Percentiles rank a stretch among this genome's conserved stretches.
Evolutionary conservation across 176 grass and related monocot species (phyloP).

Genomic region (Oropetium thomaeum): DNA sequence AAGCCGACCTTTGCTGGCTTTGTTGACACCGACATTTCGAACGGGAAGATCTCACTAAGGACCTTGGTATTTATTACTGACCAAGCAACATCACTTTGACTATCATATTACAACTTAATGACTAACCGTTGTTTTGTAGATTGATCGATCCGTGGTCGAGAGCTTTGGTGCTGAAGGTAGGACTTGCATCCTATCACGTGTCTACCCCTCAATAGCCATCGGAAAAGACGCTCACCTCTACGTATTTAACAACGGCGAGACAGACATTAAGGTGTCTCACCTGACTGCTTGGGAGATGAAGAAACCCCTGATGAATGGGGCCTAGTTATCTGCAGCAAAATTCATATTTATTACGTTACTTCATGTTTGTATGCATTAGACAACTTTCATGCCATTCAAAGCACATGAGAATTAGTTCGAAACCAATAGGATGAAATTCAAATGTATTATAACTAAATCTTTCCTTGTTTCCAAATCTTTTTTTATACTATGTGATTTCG

Average conservation of each 20-base stretch:
- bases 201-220: slow-evolving; percentile 43
- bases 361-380: not conserved
- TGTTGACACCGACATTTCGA: slow-evolving; percentile 43
- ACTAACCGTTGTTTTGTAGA: not conserved
- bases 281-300: slow-evolving; percentile 59
- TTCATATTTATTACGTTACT: too few relatives aligned
- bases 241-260: slow-evolving; percentile 65
- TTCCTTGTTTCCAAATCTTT: too few relatives aligned
- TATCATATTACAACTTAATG: not conserved
- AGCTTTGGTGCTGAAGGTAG: slow-evolving; percentile 55
- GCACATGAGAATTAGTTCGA: too few relatives aligned
- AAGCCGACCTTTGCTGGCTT: slow-evolving; percentile 69
- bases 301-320: slow-evolving; percentile 50
- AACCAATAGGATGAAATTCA: too few relatives aligned
- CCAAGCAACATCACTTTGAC: not conserved
- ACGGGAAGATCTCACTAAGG: slow-evolving; percentile 49
- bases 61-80: slow-evolving; percentile 38
- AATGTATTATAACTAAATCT: too few relatives aligned
- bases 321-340: not conserved
- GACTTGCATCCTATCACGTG: slow-evolving; percentile 64
- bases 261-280: slow-evolving; percentile 30
- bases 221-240: slow-evolving; percentile 45
- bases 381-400: too few relatives aligned
- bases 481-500: not conserved
- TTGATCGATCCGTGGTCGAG: slow-evolving; percentile 70